Base-by-base conservation (phyloP, 306 rosid genomes). In the Vigna nakashimae region DNA sequence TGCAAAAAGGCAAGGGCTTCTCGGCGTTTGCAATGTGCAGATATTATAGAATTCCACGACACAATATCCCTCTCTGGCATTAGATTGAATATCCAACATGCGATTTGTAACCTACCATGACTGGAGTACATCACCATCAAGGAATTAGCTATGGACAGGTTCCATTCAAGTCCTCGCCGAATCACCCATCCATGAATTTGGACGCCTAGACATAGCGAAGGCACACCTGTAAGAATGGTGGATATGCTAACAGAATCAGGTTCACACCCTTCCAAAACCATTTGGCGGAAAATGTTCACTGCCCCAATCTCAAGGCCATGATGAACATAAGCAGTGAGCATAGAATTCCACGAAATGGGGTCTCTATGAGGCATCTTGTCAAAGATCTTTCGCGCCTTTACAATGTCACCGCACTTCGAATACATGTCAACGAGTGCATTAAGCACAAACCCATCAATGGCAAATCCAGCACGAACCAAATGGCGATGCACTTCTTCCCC, bases 401-500 rank as follows among this genome's bases (percentile, higher is more conserved):
- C 92, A 73, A 95, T 92, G 83, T 92, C 92, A 48, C 98, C 98
- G 43, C 98, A 95, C 79, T 91, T 91, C 3, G 97, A 88, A 84
- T 91, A 92, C 97, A 95, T 95, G 56, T 92, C 98, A 56, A 95
- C 87, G 5, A 88, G 59, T 18, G 98, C 92, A 84, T 95, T 95
- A 75, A 92, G 93, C 10, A 91, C 90, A 83, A 92, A 95, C 46
- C 79, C 82, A 68, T 92, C 91, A 38, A 67, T 68, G 40, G 52
- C 34, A 55, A 91, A 89, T 1, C 98, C 98, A 5, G 58, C 80
- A 71, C 97, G 92, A 82, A 92, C 86, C 15, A 69, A 78, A 56
- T 85, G 90, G 20, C 93, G 86, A 74, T 87, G 93, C 78, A 92
- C 92, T 34, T 92, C 98, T 86, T 86, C 93, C 45, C 93, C 98